phyloP scores from a whole-genome alignment of 108 stramenopile species.

The Cyclostephanos invisitatus region DNA sequence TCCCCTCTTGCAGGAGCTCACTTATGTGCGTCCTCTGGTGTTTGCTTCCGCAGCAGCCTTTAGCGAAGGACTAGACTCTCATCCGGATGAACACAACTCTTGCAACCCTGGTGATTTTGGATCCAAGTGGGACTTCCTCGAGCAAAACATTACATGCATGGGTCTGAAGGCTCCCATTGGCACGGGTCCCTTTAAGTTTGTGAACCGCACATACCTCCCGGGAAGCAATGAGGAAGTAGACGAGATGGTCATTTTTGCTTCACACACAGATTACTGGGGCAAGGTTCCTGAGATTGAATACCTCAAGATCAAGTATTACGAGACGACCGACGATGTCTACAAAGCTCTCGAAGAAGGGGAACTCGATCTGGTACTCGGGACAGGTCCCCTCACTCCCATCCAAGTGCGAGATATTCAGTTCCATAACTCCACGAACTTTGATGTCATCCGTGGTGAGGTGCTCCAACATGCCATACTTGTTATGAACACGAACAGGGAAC shows the following conservation, averaged over 20 bases:
- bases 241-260: constrained; percentile 46
- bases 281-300: constrained; percentile 47
- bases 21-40: constrained; percentile 67
- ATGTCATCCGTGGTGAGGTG: constrained; percentile 53
- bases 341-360: constrained; percentile 48
- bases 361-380: constrained; percentile 42
- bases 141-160: constrained; percentile 51
- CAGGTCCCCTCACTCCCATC: constrained; percentile 47
- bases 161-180: constrained; percentile 57
- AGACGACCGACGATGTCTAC: constrained; percentile 44
- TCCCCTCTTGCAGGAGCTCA: constrained; percentile 66
- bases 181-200: constrained; percentile 63
- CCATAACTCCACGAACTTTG: constrained; percentile 31
- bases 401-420: constrained; percentile 51
- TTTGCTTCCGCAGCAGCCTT: constrained; percentile 62
- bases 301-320: constrained; percentile 44
- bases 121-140: constrained; percentile 38
- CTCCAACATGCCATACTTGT: constrained; percentile 60
- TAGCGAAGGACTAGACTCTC: constrained; percentile 22
- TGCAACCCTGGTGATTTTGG: constrained; percentile 56
- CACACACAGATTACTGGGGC: constrained; percentile 60
- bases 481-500: constrained; percentile 52
- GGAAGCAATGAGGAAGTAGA: constrained; percentile 39
- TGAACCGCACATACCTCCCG: constrained; percentile 6
- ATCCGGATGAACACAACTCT: constrained; percentile 53